Evolutionary conservation across 1,284 basidiomycete species (phyloP).

Genomic region (Apiotrichum gamsii): DNA sequence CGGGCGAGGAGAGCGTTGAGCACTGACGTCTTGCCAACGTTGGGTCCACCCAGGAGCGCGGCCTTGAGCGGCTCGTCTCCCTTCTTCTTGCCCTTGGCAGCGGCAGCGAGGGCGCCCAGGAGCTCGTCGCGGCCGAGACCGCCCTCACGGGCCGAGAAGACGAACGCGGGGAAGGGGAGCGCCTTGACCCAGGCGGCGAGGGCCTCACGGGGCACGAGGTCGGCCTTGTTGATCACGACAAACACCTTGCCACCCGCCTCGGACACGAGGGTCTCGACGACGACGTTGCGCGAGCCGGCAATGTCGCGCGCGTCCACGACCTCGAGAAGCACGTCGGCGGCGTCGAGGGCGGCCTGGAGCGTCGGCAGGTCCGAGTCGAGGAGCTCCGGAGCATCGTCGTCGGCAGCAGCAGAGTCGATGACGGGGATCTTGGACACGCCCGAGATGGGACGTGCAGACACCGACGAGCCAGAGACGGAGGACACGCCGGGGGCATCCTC

Average conservation of each 20-base stretch:
- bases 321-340: constrained; percentile 75
- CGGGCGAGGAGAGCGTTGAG: constrained; percentile 65
- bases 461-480: constrained; percentile 20
- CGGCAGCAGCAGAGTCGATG: constrained; percentile 19
- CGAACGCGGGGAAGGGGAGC: constrained; percentile 65
- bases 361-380: constrained; percentile 63
- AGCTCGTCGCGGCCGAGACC: constrained; percentile 32
- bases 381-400: constrained; percentile 56
- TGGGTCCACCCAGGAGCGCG: constrained; percentile 53
- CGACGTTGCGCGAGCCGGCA: constrained; percentile 58
- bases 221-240: constrained; percentile 79
- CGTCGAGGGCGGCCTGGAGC: constrained; percentile 66
- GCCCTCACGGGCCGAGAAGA: constrained; percentile 52
- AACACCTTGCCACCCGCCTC: constrained; percentile 49
- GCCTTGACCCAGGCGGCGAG: constrained; percentile 68
- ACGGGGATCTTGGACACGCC: constrained; percentile 9
- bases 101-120: constrained; percentile 9
- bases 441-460: constrained; percentile 18
- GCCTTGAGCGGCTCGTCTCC: constrained; percentile 28
- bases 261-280: constrained; percentile 58
- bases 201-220: constrained; percentile 75
- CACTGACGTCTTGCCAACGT: constrained; percentile 75
- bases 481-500: constrained; percentile 39
- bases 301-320: constrained; percentile 84
- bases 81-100: constrained; percentile 42